phyloP scores from a whole-genome alignment of 805 yeast genomes.

The Metschnikowia santaceciliae region DNA sequence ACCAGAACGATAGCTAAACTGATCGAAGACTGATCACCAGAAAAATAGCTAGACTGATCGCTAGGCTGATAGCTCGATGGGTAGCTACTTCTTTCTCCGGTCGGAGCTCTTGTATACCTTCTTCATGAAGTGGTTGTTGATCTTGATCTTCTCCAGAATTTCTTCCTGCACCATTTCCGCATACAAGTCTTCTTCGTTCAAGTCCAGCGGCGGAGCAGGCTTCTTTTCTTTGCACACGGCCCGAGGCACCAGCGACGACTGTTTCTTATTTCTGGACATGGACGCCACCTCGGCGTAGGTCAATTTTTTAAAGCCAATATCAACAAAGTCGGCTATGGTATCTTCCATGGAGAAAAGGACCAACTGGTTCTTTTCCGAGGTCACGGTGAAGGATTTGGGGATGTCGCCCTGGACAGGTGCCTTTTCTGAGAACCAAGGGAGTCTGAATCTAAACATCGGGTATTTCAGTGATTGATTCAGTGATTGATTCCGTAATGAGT shows the following conservation, averaged over 20 bases:
- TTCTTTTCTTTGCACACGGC: background rate
- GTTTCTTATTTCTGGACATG: slow-evolving; percentile 23
- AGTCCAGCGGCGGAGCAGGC: background rate
- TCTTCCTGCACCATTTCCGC: slow-evolving; percentile 11
- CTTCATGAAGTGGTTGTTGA: slow-evolving; percentile 20
- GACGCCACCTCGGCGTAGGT: slow-evolving; percentile 45
- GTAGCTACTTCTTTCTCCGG: slow-evolving; percentile 4
- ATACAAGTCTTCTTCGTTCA: slow-evolving; percentile 1
- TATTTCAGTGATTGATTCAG: too few relatives aligned
- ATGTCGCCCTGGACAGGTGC: slow-evolving; percentile 13
- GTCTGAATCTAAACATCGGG: slow-evolving; percentile 12
- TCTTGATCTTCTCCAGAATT: slow-evolving; percentile 15
- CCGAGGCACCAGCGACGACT: slow-evolving; percentile 12
- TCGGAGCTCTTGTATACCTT: slow-evolving; percentile 17
- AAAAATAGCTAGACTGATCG: too few relatives aligned
- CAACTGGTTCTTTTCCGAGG: slow-evolving; percentile 24
- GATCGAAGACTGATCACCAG: too few relatives aligned
- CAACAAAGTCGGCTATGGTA: slow-evolving; percentile 32
- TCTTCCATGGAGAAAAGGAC: slow-evolving; percentile 34
- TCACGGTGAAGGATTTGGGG: slow-evolving; percentile 28
- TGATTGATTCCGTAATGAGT: too few relatives aligned
- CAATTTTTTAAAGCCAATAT: slow-evolving; percentile 31
- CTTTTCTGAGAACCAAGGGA: slow-evolving; percentile 13
- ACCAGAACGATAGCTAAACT: too few relatives aligned
- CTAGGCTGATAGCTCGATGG: too few relatives aligned